Base-by-base conservation (phyloP, 2,329 filamentous ascomycete genomes). In the Dothistroma septosporum region DNA sequence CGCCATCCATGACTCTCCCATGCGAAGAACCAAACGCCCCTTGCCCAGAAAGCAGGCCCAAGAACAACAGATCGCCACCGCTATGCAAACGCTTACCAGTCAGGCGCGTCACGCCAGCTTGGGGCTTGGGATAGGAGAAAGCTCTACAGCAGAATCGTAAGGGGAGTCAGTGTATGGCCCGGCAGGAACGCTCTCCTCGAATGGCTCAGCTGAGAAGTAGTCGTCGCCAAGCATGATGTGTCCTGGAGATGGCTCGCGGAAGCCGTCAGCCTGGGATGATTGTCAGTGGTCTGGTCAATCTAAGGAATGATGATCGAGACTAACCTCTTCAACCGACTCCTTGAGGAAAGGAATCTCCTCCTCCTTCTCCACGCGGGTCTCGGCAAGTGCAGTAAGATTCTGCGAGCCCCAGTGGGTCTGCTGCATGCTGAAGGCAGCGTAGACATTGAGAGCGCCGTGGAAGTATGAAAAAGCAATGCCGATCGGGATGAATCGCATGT, bases 361-460 rank as follows among this genome's bases (percentile, higher is more conserved):
- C 16, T 50, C 61, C 12, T 57, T 59, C 24, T 35, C 49, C 16
- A 63, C 64, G 8, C 66, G 60, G 3, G 65, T 46, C 46, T 61
- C 53, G 50, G 66, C 64, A 9, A 72, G 63, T 33, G 58, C 52
- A 14, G 62, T 57, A 14, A 74, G 59, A 47, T 71, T 61, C 62
- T 72, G 66, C 14, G 59, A 61, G 8, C 72, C 72, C 73, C 73
- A 75, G 12, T 62, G 61, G 4, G 70, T 74, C 28, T 65, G 65
- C 32, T 65, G 64, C 60, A 72, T 65, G 8, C 85, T 88, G 4
- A 83, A 56, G 22, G 83, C 55, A 0, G 83, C 83, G 66, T 78
- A 83, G 0, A 86, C 31, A 74, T 87, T 87, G 65, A 87, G 77
- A 1, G 84, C 67, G 28, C 80, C 80, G 69, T 88, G 85, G 41